Evolutionary conservation across 441 rosid genomes (phyloP).

Genomic region (Croton laevigatus): DNA sequence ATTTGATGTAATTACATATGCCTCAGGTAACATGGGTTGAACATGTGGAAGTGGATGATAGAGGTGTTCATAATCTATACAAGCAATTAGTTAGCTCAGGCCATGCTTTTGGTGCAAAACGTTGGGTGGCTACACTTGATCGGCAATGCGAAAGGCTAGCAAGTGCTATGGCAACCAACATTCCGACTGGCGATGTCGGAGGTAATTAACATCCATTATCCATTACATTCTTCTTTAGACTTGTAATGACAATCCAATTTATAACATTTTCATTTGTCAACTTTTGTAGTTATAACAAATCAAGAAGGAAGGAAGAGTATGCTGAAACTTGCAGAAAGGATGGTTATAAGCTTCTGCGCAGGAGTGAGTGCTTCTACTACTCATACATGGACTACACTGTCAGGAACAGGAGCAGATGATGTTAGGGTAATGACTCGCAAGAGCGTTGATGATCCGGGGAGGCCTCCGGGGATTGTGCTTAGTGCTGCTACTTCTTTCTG

Average conservation of each 20-base stretch:
- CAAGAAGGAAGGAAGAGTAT: constrained; percentile 63
- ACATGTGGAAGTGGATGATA: constrained; percentile 78
- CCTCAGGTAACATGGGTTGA: constrained; percentile 89
- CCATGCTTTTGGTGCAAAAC: constrained; percentile 77
- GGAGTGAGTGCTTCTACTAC: constrained; percentile 72
- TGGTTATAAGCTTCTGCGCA: constrained; percentile 69
- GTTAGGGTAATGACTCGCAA: constrained; percentile 76
- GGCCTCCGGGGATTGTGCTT: constrained; percentile 78
- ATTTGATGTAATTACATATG: neutral
- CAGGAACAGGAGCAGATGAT: constrained; percentile 70
- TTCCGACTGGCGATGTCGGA: constrained; percentile 49
- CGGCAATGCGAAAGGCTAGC: constrained; percentile 82
- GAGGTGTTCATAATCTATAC: constrained; percentile 55
- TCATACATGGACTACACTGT: constrained; percentile 58
- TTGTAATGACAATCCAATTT: neutral
- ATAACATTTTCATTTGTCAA: neutral
- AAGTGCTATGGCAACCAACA: constrained; percentile 52
- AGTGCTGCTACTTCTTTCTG: constrained; percentile 91
- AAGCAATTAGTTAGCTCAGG: constrained; percentile 60
- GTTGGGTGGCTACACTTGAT: constrained; percentile 76
- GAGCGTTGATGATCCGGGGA: constrained; percentile 76
- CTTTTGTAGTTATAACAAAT: constrained; percentile 47
- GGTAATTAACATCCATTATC: constrained; percentile 30
- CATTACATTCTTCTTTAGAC: neutral
- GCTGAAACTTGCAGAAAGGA: constrained; percentile 77